phyloP scores from a whole-genome alignment of 2,329 filamentous ascomycete genomes.

The Arthrocladium fulminans region DNA sequence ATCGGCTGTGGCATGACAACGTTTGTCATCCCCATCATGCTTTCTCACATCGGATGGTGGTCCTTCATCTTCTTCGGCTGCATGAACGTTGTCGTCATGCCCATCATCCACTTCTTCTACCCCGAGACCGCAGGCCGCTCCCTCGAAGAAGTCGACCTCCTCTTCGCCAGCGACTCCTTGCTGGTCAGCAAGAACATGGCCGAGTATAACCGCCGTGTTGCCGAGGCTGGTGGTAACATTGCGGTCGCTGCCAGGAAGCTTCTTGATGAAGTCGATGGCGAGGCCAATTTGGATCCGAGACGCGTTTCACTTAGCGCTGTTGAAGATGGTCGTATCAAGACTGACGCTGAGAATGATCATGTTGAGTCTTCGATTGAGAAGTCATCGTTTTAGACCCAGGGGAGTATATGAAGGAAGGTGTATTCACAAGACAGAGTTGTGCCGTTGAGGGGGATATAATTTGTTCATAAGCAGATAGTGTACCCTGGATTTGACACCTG shows the following conservation, averaged over 20 bases:
- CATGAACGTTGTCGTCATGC: constrained; percentile 40
- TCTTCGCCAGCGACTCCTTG: constrained; percentile 31
- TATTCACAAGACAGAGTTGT: no score
- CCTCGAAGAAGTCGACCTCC: constrained; percentile 38
- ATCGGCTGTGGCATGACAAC: constrained; percentile 32
- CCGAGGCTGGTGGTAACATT: constrained; percentile 26
- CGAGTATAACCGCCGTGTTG: constrained; percentile 25
- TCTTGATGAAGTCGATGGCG: constrained; percentile 26
- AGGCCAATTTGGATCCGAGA: constrained; percentile 16
- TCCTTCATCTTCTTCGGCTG: constrained; percentile 38
- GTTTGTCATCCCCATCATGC: constrained; percentile 34
- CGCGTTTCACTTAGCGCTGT: constrained; percentile 11
- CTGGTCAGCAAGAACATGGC: constrained; percentile 28
- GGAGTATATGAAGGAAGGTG: no score
- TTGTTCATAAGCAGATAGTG: no score
- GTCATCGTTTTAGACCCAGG: no score
- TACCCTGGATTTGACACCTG: no score
- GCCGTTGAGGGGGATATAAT: no score
- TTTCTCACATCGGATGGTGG: constrained; percentile 32
- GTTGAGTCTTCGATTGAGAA: neutral
- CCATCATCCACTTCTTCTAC: constrained; percentile 48
- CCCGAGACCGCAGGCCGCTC: constrained; percentile 40
- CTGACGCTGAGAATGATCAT: neutral
- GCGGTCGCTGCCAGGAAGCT: constrained; percentile 25
- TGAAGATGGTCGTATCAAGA: constrained; percentile 6